Base-by-base conservation (phyloP, 768 basidiomycete genomes). In the Hysterangium stoloniferum region DNA sequence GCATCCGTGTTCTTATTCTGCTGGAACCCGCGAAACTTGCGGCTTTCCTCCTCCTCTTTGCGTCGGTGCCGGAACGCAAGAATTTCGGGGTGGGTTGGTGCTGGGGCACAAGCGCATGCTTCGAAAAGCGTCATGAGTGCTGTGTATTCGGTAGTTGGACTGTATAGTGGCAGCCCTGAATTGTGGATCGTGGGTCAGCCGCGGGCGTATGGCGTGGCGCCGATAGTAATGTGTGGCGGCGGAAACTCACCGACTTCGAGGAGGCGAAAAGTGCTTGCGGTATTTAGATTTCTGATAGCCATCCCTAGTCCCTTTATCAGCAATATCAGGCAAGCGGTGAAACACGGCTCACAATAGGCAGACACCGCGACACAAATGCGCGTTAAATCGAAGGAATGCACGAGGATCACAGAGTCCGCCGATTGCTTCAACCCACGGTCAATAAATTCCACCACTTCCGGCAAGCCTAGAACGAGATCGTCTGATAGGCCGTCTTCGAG, bases 301-400 rank as follows among this genome's bases (percentile, higher is more conserved):
- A 51, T 51, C 38, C 37, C 49, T 51, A 17, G 22, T 34, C 29
- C 19, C 29, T 22, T 8, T n/a, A 48, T 17, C 17, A 36, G 20
- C 40, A 51, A 33, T 19, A 12, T 15, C 8, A 1, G 15, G 13
- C 31, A 6, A 11, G 19, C 17, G 22, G 12, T n/a, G 25, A 19
- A 36, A 3, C 9, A 41, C 11, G 17, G 15, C 49, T 51, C 24
- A 51, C 49, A 51, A 19, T 51, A 51, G 32, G 49, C 49, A 35
- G 38, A 51, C 2, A 37, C 37, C 6, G 28, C 41, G 24, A 51
- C 22, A 15, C 38, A 51, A 20, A 51, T 41, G 22, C 49, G 37
- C 4, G 49, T 51, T 6, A 51, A 29, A 20, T 51, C 49, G n/a
- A 51, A 51, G 6, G 49, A 51, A 42, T 51, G 49, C 9, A 51